Evolutionary conservation across 108 stramenopile species (phyloP).

Genomic region (Cyclotella cryptica): DNA sequence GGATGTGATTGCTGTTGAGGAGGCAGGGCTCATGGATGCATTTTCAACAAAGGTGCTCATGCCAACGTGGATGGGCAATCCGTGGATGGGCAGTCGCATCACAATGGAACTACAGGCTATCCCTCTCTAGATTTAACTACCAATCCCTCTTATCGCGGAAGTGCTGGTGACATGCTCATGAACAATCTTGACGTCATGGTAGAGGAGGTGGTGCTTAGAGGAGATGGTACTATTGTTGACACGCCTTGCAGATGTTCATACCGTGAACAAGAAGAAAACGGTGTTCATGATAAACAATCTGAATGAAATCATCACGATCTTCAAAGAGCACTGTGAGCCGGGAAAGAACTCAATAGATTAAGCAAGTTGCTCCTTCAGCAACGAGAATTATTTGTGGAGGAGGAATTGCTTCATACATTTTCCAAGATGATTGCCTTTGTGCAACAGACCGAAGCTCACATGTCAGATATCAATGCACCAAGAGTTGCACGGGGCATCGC

Average conservation of each 20-base stretch:
- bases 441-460: conserved; percentile 90
- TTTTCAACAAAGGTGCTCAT: conserved; percentile 66
- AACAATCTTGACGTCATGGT: conserved; percentile 77
- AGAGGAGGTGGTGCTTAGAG: too few species aligned
- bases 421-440: conserved; percentile 97
- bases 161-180: conserved; percentile 87
- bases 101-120: not conserved
- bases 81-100: not conserved
- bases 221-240: conserved; percentile 79
- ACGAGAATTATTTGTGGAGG: conserved; percentile 96
- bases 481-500: conserved; percentile 61
- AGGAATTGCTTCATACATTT: conserved; percentile 90
- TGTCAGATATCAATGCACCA: conserved; percentile 56
- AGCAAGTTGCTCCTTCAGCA: conserved; percentile 88
- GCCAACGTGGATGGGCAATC: too few species aligned
- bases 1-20: conserved; percentile 96
- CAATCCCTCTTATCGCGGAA: conserved; percentile 49
- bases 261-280: conserved; percentile 82
- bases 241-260: conserved; percentile 86
- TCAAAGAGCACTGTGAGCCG: conserved; percentile 91
- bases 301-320: conserved; percentile 91
- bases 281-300: conserved; percentile 98
- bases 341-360: conserved; percentile 93
- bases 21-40: conserved; percentile 84
- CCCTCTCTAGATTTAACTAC: conserved; percentile 1